Evolutionary conservation across 352 stramenopile species (phyloP), one percentile per base, ranked within the genome.

Genomic region (Elongisporangium undulatum): DNA sequence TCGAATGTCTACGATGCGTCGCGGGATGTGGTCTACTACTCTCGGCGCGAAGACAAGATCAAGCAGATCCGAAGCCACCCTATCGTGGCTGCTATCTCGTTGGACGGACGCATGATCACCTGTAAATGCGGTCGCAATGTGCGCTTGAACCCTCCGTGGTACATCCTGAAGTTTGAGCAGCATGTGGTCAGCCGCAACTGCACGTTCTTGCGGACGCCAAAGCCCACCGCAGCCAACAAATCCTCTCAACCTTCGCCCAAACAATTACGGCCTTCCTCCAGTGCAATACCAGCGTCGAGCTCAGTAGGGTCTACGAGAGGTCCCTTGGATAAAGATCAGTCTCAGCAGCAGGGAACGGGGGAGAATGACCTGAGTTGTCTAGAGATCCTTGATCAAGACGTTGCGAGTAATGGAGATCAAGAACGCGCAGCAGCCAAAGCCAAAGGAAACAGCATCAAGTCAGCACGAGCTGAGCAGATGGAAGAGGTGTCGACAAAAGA

Each of bases 111-210:
- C 7, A 68, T 67, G 9, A 72, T 94, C 2, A 49, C 63, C 29
- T 94, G 85, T 61, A 89, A 85, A 26, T 94, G 85, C 62, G 82
- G 85, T 3, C 79, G 82, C 48, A 73, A 59, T 49, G 85, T 94
- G 53, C 73, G 80, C 0, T 61, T 94, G 16, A 94, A 94, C 22
- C 85, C 85, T 34, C 77, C 85, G 26, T 94, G 85, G 85, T 94
- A 94, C 58, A 90, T 94, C 53, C 68, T 90, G 51, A 94, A 94
- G 64, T 94, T 85, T 39, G 85, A 94, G 65, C 85, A 94, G 70
- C 85, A 94, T 55, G 68, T 90, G n/a, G 79, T 83, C 19, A 94
- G 85, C 56, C 72, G 85, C 38, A 94, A 92, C 57, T 94, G 82
- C 69, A 77, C 76, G 7, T 88, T 88, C 53, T 67, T 92, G 4